Base-by-base conservation (phyloP, 305 asterid genomes). In the Solanum hybrid region DNA sequence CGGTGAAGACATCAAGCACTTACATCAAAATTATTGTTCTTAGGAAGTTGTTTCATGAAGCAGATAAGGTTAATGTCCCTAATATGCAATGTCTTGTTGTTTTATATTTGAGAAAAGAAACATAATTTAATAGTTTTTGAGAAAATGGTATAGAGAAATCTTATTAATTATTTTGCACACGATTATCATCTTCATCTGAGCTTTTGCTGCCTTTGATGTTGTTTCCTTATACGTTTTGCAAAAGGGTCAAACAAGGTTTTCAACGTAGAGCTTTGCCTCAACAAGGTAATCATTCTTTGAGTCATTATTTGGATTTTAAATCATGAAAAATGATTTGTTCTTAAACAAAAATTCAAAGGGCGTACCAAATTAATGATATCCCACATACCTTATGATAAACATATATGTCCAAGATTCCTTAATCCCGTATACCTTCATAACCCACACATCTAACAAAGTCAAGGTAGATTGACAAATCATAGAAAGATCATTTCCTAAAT, bases 201-300 rank as follows among this genome's bases (percentile, higher is more conserved):
- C 27, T 26, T 79, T 72, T 72, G 35, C 2, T 2, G 78, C 4
- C 35, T 36, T 78, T 19, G 27, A 32, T 9, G 82, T 9, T 34
- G 45, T 19, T 78, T 24, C 10, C 35, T 26, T 1, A 1, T 35
- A 93, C 92, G 4, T 35, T 35, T 5, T 5, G 13, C 19, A 10
- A 22, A 78, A 35, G 22, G 51, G 19, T 4, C 94, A 94, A 86
- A 92, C 94, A 31, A 94, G 90, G 90, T 92, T 95, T 90, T 95
- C 95, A 73, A 92, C 86, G 76, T 90, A 94, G 78, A 91, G 26
- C 24, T 17, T 60, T 17, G 69, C 69, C 69, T 56, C 24, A 17
- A 17, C 69, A 56, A 56, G 24, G 26, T 56, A 1, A 56, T 19
- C 69, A 19, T 19, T 56, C 11, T 17, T 19, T 3, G 26, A 19